A percentile compares a stretch with the other conserved stretches of the same genome.
These are phyloP conservation scores for Chytridiales sp. DNA, from an alignment of 371 early-diverging fungal species.

Conservation along the genomic window DNA sequence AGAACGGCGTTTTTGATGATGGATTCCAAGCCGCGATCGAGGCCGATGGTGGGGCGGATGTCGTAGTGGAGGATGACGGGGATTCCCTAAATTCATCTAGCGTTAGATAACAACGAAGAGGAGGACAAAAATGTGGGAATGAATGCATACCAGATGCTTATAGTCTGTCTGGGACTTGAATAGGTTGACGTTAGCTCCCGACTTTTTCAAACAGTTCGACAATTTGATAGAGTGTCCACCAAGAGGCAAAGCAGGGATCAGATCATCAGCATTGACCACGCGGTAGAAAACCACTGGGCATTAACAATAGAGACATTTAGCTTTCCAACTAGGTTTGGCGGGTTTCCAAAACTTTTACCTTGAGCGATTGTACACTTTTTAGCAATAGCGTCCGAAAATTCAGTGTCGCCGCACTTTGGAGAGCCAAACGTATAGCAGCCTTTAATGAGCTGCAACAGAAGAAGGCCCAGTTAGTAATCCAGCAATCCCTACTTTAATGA, in stretches of 20 bases:
- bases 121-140: neutral
- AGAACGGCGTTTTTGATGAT: conserved; percentile 23
- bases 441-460: conserved; percentile 15
- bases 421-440: conserved; percentile 31
- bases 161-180: conserved; percentile 20
- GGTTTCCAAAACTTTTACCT: conserved; percentile 6
- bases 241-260: conserved; percentile 25
- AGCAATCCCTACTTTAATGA: neutral
- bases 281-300: conserved; percentile 23
- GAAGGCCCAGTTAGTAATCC: neutral
- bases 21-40: conserved; percentile 19
- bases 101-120: neutral
- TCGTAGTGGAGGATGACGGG: conserved; percentile 29
- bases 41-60: conserved; percentile 14
- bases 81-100: conserved; percentile 11
- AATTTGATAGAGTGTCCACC: conserved; percentile 12
- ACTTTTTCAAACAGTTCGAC: neutral
- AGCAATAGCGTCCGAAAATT: conserved; percentile 19
- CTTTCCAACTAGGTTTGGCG: neutral
- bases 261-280: conserved; percentile 30
- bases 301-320: neutral
- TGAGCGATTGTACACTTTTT: conserved; percentile 13
- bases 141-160: conserved; percentile 20
- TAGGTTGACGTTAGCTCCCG: neutral
- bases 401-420: conserved; percentile 31